Conservation (phyloP, 164 flowering plant genomes). For the Taxillus chinensis region DNA sequence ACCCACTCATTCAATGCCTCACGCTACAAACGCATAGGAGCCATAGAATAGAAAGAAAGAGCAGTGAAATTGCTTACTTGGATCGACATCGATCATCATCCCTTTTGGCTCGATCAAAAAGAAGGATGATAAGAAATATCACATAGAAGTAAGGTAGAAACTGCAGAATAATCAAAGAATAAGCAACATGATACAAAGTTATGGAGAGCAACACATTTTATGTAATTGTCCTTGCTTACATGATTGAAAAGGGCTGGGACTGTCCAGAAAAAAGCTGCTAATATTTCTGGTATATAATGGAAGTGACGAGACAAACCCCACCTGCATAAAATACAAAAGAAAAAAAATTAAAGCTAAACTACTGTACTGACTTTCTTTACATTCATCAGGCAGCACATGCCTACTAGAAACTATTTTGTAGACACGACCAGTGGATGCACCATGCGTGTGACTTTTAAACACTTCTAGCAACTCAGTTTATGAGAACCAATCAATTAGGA, state of each 20-base stretch:
- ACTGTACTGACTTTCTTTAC: too few relatives aligned
- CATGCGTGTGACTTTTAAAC: too few relatives aligned
- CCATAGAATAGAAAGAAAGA: background rate
- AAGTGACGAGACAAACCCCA: constrained; percentile 98
- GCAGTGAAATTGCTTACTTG: constrained; percentile 53
- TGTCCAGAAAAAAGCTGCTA: constrained; percentile 89
- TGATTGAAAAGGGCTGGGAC: constrained; percentile 84
- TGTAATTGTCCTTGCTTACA: constrained; percentile 33
- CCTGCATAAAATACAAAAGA: constrained; percentile 36
- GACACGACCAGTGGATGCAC: too few relatives aligned
- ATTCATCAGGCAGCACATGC: too few relatives aligned
- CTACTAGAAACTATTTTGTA: too few relatives aligned
- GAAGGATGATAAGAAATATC: constrained; percentile 80
- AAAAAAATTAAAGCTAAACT: too few relatives aligned
- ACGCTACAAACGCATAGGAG: background rate
- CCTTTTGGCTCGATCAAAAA: constrained; percentile 87
- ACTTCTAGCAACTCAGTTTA: too few relatives aligned
- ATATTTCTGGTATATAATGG: constrained; percentile 93
- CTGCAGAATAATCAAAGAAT: constrained; percentile 31
- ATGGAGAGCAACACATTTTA: background rate
- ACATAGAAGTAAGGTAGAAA: constrained; percentile 93
- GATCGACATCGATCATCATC: constrained; percentile 88
- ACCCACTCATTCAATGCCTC: background rate
- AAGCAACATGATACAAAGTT: background rate
- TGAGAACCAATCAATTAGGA: too few relatives aligned